Evolutionary conservation across 2,329 filamentous ascomycete genomes (phyloP).

Genomic region (Xylariaceae sp.): DNA sequence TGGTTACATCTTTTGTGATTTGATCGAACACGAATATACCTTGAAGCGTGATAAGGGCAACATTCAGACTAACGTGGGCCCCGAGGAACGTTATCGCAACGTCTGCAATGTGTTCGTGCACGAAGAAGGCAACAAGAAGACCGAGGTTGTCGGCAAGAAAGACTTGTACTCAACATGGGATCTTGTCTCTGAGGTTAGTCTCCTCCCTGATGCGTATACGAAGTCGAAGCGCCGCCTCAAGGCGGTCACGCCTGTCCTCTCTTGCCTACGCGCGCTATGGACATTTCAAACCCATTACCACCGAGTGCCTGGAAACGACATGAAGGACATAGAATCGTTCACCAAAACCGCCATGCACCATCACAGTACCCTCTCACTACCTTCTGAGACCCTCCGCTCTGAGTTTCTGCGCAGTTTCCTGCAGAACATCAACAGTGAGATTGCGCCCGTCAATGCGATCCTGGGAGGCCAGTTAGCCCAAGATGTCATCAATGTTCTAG

Average conservation of each 20-base stretch:
- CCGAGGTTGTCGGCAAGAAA: slow-evolving; percentile 85
- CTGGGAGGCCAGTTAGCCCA: slow-evolving; percentile 87
- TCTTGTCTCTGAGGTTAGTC: slow-evolving; percentile 72
- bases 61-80: slow-evolving; percentile 50
- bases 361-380: slow-evolving; percentile 68
- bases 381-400: slow-evolving; percentile 59
- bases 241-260: slow-evolving; percentile 76
- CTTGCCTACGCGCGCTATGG: slow-evolving; percentile 86
- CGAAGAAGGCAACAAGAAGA: slow-evolving; percentile 62
- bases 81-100: slow-evolving; percentile 73
- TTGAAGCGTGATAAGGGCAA: slow-evolving; percentile 83
- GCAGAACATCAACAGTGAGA: slow-evolving; percentile 76
- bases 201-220: slow-evolving; percentile 63
- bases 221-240: slow-evolving; percentile 63
- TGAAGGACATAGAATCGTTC: slow-evolving; percentile 67
- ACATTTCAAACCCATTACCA: slow-evolving; percentile 64
- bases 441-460: slow-evolving; percentile 82
- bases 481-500: slow-evolving; percentile 94
- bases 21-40: slow-evolving; percentile 84
- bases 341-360: slow-evolving; percentile 72
- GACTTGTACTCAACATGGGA: slow-evolving; percentile 86
- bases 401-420: slow-evolving; percentile 79
- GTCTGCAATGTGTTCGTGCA: slow-evolving; percentile 68
- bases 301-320: slow-evolving; percentile 50
- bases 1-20: slow-evolving; percentile 90